phyloP scores from a whole-genome alignment of 495 filamentous ascomycete genomes.

The Cercophora newfieldiana region DNA sequence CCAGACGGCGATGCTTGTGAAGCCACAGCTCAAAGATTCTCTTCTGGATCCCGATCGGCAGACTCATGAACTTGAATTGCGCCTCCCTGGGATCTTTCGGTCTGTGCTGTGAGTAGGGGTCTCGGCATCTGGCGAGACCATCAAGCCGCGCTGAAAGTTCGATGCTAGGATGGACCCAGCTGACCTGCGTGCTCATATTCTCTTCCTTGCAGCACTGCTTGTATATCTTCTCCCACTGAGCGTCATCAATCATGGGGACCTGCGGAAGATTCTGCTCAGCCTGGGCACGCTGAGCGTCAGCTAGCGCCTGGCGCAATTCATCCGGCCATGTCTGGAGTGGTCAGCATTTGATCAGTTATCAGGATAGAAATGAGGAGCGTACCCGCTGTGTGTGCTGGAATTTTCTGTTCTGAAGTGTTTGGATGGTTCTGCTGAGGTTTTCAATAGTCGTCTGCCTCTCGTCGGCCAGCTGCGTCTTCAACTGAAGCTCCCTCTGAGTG shows the following conservation, averaged over 20 bases:
- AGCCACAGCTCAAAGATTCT: slow-evolving; percentile 35
- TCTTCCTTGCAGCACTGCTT: slow-evolving; percentile 33
- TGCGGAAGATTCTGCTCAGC: background rate
- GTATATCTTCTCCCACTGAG: slow-evolving; percentile 12
- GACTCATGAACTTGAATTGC: slow-evolving; percentile 29
- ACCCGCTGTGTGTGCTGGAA: too few relatives aligned
- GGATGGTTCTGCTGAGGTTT: too few relatives aligned
- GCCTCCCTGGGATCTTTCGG: background rate
- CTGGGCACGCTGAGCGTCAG: background rate
- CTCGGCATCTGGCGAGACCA: background rate
- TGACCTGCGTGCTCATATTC: slow-evolving; percentile 34
- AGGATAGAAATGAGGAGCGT: too few relatives aligned
- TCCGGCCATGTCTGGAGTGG: background rate
- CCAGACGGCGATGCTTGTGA: slow-evolving; percentile 23
- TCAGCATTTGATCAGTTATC: background rate
- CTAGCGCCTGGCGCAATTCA: background rate
- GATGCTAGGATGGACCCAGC: slow-evolving; percentile 31
- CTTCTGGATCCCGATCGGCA: slow-evolving; percentile 32
- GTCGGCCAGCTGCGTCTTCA: too few relatives aligned
- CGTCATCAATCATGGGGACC: too few relatives aligned
- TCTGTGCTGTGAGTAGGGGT: background rate
- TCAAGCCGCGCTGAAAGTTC: slow-evolving; percentile 1
- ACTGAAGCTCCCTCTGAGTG: too few relatives aligned
- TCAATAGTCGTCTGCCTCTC: too few relatives aligned
- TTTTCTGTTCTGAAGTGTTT: too few relatives aligned